Evolutionary conservation across 2,329 filamentous ascomycete genomes (phyloP).

Genomic region (Colletotrichum karsti): DNA sequence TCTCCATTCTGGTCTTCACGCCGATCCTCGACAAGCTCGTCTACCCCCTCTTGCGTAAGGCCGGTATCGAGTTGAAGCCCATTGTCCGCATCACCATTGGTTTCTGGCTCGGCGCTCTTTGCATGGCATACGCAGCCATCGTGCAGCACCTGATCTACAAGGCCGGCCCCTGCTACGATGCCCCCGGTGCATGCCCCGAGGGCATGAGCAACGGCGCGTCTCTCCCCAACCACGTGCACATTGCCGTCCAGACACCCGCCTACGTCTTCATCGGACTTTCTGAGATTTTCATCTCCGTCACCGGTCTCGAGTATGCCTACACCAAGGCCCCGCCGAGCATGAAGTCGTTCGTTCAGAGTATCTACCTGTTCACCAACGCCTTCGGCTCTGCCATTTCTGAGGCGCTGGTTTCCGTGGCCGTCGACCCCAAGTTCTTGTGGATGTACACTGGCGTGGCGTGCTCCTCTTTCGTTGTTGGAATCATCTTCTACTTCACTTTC

Average conservation of each 20-base stretch:
- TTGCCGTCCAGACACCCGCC: constrained; percentile 62
- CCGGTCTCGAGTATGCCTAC: constrained; percentile 77
- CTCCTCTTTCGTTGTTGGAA: constrained; percentile 55
- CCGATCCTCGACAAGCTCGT: constrained; percentile 48
- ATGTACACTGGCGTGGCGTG: constrained; percentile 68
- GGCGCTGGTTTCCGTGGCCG: constrained; percentile 50
- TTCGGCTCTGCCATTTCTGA: constrained; percentile 68
- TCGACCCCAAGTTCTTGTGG: constrained; percentile 73
- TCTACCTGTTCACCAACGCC: constrained; percentile 69
- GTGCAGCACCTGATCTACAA: constrained; percentile 69
- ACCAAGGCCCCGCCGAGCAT: constrained; percentile 77
- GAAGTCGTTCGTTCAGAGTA: constrained; percentile 67
- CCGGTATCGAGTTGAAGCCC: constrained; percentile 68
- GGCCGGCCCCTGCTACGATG: constrained; percentile 57
- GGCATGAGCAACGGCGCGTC: constrained; percentile 39
- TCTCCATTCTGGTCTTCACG: constrained; percentile 73
- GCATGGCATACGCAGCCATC: constrained; percentile 67
- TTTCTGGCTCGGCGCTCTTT: constrained; percentile 62
- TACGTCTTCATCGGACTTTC: constrained; percentile 66
- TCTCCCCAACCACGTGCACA: constrained; percentile 56
- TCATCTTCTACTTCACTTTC: constrained; percentile 58
- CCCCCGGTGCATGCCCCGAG: constrained; percentile 45
- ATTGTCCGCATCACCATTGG: constrained; percentile 73
- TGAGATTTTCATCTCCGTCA: constrained; percentile 73
- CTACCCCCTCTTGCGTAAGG: constrained; percentile 67